A percentile compares a stretch with the other conserved stretches of the same genome.
These are phyloP conservation scores for Sergeia podlipaevii DNA, from an alignment of 208 protist species.

Conservation along the genomic window DNA sequence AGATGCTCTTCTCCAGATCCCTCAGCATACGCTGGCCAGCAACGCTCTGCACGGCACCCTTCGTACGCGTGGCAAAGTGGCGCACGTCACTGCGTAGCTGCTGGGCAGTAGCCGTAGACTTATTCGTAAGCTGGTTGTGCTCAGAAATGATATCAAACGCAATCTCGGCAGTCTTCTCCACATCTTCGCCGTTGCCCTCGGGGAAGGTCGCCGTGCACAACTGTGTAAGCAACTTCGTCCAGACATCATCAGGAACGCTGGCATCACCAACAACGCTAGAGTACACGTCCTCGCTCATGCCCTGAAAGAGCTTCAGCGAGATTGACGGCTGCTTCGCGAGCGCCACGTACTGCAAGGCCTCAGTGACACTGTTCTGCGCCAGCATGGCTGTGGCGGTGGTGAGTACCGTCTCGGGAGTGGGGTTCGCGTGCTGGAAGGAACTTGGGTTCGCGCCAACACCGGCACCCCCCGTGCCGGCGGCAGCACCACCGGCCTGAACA, in stretches of 20 bases:
- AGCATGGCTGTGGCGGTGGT: constrained; percentile 23
- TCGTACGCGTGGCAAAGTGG: constrained; percentile 34
- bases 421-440: constrained; percentile 18
- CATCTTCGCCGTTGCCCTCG: constrained; percentile 24
- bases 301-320: constrained; percentile 37
- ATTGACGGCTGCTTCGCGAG: constrained; percentile 37
- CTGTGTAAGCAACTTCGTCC: constrained; percentile 42
- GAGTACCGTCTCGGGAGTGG: constrained; percentile 60
- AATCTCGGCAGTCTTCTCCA: constrained; percentile 38
- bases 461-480: background rate
- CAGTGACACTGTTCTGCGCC: constrained; percentile 20
- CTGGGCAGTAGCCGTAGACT: constrained; percentile 33
- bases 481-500: constrained; percentile 6
- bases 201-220: constrained; percentile 17
- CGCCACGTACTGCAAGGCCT: constrained; percentile 48
- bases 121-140: constrained; percentile 38
- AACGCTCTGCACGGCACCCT: constrained; percentile 20
- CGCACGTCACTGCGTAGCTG: constrained; percentile 45
- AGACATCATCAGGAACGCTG: constrained; percentile 34
- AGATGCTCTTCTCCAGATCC: constrained; percentile 71
- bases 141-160: constrained; percentile 73
- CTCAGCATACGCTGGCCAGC: constrained; percentile 36
- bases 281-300: constrained; percentile 28
- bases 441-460: constrained; percentile 8
- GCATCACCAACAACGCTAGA: constrained; percentile 35